Base-by-base conservation (phyloP, 2,329 filamentous ascomycete genomes). In the Fusarium nodosum region DNA sequence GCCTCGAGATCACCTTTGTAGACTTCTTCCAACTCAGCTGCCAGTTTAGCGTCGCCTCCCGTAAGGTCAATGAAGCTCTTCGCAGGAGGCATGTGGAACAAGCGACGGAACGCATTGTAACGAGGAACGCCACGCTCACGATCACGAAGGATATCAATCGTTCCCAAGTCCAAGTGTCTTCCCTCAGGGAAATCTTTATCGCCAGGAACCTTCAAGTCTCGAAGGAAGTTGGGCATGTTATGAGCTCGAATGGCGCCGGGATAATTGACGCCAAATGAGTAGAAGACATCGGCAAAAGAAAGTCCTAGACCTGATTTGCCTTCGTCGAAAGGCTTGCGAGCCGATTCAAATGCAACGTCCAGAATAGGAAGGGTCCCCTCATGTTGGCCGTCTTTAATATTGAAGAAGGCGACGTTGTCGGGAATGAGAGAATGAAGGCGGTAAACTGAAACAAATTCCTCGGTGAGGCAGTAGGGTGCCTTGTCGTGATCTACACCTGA, bases 361-460 rank as follows among this genome's bases (percentile, higher is more conserved):
- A 59, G 36, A 8, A 67, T 67, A 1, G 64, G 38, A 0, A 67
- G 64, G 2, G 64, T 67, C 0, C 41, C 64, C 20, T 36, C 42
- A 7, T 68, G 38, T 1, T 64, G 28, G 0, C 64, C 64, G 0
- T 67, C 47, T 26, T 67, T 67, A 3, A 67, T 22, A 0, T 48
- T 60, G 22, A 67, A 67, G 26, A 68, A 68, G 1, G 64, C 64
- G 1, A 67, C 31, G 2, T 64, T 67, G 2, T 67, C 64, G 0
- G 64, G 64, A 0, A 67, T 68, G 1, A 67, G 58, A 31, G 64
- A 39, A 24, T 67, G 64, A 0, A 67, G 64, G 10, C 64, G 64
- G 5, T 67, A 68, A 10, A 67, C 64, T 0, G 64, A 67, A 5
- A 68, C 64, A 1, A 67, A 67, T 31, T 67, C 64, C n/a, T 68